Conservation (phyloP, 2,329 filamentous ascomycete genomes). For the Apiospora koreana region DNA sequence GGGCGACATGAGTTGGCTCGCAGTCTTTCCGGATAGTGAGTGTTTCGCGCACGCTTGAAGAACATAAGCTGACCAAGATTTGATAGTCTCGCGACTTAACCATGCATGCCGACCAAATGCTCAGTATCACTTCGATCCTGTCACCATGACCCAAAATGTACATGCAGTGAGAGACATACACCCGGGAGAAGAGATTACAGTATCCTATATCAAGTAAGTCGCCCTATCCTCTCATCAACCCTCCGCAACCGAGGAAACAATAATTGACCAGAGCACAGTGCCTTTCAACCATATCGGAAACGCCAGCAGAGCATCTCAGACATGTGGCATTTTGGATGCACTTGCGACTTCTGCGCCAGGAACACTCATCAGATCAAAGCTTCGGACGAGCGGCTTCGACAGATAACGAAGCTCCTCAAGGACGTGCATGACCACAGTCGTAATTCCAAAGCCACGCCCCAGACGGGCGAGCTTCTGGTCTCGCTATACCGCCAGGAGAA, state of each 20-base stretch:
- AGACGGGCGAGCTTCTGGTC: constrained; percentile 41
- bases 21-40: constrained; percentile 37
- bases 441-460: constrained; percentile 31
- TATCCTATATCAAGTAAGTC: constrained; percentile 42
- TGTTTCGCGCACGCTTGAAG: no score
- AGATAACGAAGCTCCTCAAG: constrained; percentile 32
- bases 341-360: constrained; percentile 39
- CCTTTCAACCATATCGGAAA: constrained; percentile 29
- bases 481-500: constrained; percentile 42
- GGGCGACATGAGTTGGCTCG: constrained; percentile 28
- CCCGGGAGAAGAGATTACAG: constrained; percentile 44
- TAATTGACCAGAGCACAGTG: background rate
- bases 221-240: background rate
- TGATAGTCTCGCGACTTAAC: constrained; percentile 41
- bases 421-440: constrained; percentile 35
- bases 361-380: constrained; percentile 26
- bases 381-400: constrained; percentile 39
- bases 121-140: constrained; percentile 43
- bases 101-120: constrained; percentile 48
- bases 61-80: background rate
- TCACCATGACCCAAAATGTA: constrained; percentile 39
- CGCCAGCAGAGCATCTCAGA: constrained; percentile 32
- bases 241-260: no score
- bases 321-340: constrained; percentile 43
- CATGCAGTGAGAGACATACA: constrained; percentile 40